phyloP scores from a whole-genome alignment of 345 rosid species.

The Trapa bicornis region DNA sequence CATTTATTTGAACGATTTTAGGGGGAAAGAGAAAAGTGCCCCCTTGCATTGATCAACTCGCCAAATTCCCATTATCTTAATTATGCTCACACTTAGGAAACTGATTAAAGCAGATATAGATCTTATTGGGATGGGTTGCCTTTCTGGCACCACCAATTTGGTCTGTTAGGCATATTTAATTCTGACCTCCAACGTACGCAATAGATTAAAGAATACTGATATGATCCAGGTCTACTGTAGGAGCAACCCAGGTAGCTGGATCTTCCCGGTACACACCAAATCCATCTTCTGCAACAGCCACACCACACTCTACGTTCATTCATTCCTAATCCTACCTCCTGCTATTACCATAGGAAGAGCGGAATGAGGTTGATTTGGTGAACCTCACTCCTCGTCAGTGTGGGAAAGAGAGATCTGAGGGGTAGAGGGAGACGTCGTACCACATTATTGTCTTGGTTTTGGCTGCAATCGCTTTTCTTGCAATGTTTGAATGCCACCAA shows the following conservation, averaged over 20 bases:
- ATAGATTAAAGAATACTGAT: background rate
- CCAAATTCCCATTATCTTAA: background rate
- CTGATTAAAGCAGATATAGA: no score
- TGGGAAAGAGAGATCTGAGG: no score
- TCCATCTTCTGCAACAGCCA: background rate
- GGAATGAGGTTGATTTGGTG: no score
- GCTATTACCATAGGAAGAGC: no score
- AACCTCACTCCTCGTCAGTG: no score
- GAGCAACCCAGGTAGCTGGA: background rate
- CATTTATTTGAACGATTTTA: no score
- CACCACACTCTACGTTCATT: no score
- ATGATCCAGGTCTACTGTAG: background rate
- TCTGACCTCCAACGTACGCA: background rate
- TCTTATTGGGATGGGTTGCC: no score
- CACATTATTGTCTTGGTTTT: background rate
- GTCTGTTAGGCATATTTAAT: background rate
- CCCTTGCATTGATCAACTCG: background rate
- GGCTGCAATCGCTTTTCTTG: background rate
- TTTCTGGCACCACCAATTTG: no score
- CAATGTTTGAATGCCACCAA: background rate
- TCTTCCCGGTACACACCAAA: background rate
- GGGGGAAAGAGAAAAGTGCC: background rate
- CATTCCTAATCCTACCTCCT: no score
- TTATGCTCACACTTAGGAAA: no score
- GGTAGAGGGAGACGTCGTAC: no score